Evolutionary conservation across 257 asterid species (phyloP).

Genomic region (Salvia miltiorrhiza): DNA sequence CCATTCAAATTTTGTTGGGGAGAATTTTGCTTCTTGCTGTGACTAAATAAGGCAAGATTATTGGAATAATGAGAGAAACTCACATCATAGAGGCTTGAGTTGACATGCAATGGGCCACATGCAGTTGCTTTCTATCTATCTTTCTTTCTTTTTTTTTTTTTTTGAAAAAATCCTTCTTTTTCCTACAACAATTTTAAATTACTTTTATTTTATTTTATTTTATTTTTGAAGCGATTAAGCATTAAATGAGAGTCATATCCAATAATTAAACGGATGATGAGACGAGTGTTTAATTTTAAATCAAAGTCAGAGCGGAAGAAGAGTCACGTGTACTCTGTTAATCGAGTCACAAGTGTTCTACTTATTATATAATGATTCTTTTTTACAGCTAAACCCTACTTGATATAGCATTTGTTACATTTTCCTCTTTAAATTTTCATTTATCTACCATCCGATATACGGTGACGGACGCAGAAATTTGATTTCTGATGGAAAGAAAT

Average conservation of each 20-base stretch:
- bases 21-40: background rate
- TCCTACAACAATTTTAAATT: background rate
- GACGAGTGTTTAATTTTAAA: no score
- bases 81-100: constrained; percentile 50
- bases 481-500: background rate
- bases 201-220: background rate
- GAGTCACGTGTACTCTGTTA: background rate
- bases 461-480: no score
- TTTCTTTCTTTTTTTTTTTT: constrained; percentile 16
- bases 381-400: no score
- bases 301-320: background rate
- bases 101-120: constrained; percentile 76
- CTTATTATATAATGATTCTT: no score
- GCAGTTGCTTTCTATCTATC: constrained; percentile 47
- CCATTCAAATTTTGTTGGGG: background rate
- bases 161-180: background rate
- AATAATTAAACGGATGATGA: no score
- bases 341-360: background rate
- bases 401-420: no score
- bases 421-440: no score
- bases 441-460: no score
- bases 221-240: background rate
- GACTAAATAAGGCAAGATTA: constrained; percentile 45
- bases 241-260: background rate
- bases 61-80: constrained; percentile 33